Evolutionary conservation across 2,329 filamentous ascomycete species (phyloP).

Genomic region (Knufia fluminis): DNA sequence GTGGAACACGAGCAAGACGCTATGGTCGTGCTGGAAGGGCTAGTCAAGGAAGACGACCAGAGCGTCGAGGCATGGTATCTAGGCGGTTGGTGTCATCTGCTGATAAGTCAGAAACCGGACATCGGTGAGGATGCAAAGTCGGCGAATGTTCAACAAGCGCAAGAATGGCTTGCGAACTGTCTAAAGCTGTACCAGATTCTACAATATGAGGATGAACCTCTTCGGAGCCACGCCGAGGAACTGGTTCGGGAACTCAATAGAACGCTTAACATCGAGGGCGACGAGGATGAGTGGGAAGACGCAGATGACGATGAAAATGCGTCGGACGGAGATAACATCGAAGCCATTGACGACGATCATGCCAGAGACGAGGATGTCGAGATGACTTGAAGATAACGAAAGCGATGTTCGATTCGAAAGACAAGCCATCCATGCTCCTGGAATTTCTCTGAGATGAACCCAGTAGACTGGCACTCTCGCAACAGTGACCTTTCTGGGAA

Average conservation of each 20-base stretch:
- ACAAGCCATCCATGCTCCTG: neutral
- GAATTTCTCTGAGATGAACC: neutral
- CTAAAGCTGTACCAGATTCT: conserved; percentile 67
- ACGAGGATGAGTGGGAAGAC: conserved; percentile 47
- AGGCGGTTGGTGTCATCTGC: conserved; percentile 83
- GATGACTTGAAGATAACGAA: conserved; percentile 12
- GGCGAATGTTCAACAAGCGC: conserved; percentile 42
- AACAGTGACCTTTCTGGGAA: neutral
- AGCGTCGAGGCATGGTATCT: conserved; percentile 97
- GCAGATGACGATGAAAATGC: conserved; percentile 43
- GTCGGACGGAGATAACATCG: conserved; percentile 29
- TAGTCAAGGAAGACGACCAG: conserved; percentile 81
- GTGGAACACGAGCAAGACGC: conserved; percentile 78
- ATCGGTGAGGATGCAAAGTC: conserved; percentile 28
- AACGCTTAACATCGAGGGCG: conserved; percentile 53
- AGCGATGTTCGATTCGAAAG: neutral
- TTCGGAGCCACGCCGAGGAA: conserved; percentile 37
- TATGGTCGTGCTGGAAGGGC: conserved; percentile 70
- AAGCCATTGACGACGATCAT: conserved; percentile 11
- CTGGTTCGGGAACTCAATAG: conserved; percentile 47
- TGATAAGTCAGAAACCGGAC: conserved; percentile 46
- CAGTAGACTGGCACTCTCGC: neutral
- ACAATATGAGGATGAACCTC: conserved; percentile 57
- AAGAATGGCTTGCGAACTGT: conserved; percentile 71
- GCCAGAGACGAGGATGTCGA: conserved; percentile 16